A percentile compares a stretch with the other conserved stretches of the same genome.
Evolutionary conservation across 768 basidiomycete species (phyloP).

Genomic region (Phaffia australis): DNA sequence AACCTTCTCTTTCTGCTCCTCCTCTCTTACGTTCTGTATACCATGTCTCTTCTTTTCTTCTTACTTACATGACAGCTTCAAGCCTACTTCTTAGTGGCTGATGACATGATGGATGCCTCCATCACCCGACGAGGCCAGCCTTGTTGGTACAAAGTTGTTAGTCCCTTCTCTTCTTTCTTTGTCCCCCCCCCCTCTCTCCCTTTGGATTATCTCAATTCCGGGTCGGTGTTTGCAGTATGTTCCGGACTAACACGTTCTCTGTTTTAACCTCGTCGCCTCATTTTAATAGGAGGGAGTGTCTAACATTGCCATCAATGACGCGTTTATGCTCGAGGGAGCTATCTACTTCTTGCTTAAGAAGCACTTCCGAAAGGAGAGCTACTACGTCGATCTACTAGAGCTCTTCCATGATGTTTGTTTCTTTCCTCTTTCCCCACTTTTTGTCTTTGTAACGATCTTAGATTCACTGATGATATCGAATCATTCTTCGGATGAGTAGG

Average conservation of each 20-base stretch:
- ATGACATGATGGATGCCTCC: slow-evolving; percentile 95
- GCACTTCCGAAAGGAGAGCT: slow-evolving; percentile 67
- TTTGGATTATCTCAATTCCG: neutral
- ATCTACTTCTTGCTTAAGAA: slow-evolving; percentile 84
- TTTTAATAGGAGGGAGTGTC: slow-evolving; percentile 47
- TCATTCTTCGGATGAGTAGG: slow-evolving; percentile 33
- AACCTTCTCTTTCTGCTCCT: neutral
- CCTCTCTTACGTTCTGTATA: neutral
- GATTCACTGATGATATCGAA: too few relatives aligned
- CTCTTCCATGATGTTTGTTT: slow-evolving; percentile 68
- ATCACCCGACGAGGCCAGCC: slow-evolving; percentile 89
- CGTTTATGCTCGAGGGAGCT: slow-evolving; percentile 88
- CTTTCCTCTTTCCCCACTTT: neutral
- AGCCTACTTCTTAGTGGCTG: slow-evolving; percentile 91
- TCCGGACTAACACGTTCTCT: neutral
- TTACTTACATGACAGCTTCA: slow-evolving; percentile 62
- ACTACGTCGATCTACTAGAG: slow-evolving; percentile 82
- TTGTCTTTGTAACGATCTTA: neutral
- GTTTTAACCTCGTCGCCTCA: neutral
- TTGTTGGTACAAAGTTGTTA: slow-evolving; percentile 72
- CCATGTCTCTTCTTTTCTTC: neutral
- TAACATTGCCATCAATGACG: slow-evolving; percentile 86
- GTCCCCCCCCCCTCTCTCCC: neutral
- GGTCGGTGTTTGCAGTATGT: neutral
- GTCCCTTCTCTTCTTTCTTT: slow-evolving; percentile 22